phyloP scores from a whole-genome alignment of 1,284 basidiomycete species.

The Phylloboletellus chloephorus region DNA sequence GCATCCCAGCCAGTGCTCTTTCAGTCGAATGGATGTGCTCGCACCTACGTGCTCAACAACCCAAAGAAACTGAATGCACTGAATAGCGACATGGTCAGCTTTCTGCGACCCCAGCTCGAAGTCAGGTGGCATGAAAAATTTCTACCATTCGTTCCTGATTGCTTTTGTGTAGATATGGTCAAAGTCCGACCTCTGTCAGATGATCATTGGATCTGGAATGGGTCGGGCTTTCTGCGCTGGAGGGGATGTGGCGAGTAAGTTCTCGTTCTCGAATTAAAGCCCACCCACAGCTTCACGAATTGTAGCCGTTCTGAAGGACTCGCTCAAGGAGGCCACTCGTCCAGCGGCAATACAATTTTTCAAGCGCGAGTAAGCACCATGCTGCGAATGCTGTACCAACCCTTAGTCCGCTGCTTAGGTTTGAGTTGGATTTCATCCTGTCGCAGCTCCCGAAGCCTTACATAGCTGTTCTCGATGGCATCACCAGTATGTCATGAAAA shows the following conservation, averaged over 20 bases:
- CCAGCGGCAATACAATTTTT: conserved; percentile 79
- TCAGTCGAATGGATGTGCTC: conserved; percentile 57
- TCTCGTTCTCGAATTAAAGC: conserved; percentile 3
- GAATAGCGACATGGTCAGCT: conserved; percentile 75
- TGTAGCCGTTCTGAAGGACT: conserved; percentile 53
- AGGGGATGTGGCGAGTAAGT: conserved; percentile 85
- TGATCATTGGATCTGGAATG: conserved; percentile 74
- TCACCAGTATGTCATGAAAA: conserved; percentile 65
- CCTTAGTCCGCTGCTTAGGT: conserved; percentile 43
- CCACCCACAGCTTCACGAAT: conserved; percentile 15
- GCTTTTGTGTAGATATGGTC: conserved; percentile 67
- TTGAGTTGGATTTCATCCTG: conserved; percentile 84
- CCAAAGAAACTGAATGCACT: conserved; percentile 85
- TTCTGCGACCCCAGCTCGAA: conserved; percentile 70
- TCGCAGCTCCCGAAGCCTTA: conserved; percentile 83
- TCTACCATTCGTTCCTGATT: conserved; percentile 12
- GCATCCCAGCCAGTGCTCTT: conserved; percentile 59
- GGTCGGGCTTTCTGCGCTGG: conserved; percentile 92
- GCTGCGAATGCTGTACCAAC: conserved; percentile 4
- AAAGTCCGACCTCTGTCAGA: conserved; percentile 63
- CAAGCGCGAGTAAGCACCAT: conserved; percentile 68
- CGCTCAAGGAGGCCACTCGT: conserved; percentile 46
- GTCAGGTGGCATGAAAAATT: conserved; percentile 36
- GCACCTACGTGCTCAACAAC: conserved; percentile 79
- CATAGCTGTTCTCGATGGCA: conserved; percentile 85